Percentiles rank a stretch among this genome's conserved stretches.
Conservation (phyloP, 129 eudicot species). For the Calendula officinalis region DNA sequence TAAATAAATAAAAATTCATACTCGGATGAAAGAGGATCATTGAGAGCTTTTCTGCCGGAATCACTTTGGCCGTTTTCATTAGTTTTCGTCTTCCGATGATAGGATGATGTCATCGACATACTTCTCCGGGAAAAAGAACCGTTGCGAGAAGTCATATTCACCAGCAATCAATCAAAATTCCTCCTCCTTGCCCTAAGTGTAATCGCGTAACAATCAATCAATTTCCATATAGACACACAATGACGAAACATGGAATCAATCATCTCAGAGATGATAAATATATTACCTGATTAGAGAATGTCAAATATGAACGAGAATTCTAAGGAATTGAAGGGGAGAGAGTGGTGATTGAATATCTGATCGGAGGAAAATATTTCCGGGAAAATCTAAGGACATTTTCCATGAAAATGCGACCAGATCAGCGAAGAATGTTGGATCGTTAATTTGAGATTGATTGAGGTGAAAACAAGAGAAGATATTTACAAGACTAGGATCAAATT, state of each 20-base stretch:
- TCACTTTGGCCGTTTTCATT: constrained; percentile 37
- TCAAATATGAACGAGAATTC: constrained; percentile 3
- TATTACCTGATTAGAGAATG: constrained; percentile 19
- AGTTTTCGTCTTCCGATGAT: constrained; percentile 47
- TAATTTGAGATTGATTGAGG: not conserved
- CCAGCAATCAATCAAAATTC: constrained; percentile 24
- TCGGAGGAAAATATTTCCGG: constrained; percentile 29
- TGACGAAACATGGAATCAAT: not conserved
- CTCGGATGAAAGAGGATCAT: constrained; percentile 49
- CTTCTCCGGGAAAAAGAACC: constrained; percentile 65
- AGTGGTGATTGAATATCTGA: constrained; percentile 12
- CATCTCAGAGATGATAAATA: not conserved
- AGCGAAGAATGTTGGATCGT: constrained; percentile 12
- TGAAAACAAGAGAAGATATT: not conserved
- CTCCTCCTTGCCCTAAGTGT: constrained; percentile 12
- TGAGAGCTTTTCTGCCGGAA: constrained; percentile 41
- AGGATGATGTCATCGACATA: constrained; percentile 45
- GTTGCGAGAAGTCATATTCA: constrained; percentile 55
- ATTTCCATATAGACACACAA: not conserved
- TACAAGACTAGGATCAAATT: constrained; percentile 11
- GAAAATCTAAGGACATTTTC: constrained; percentile 34
- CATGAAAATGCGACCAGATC: constrained; percentile 33
- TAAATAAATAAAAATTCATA: not conserved
- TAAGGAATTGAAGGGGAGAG: not conserved
- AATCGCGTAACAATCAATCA: constrained; percentile 15